Percentiles rank a stretch among this genome's conserved stretches.
These are phyloP conservation scores for Zygosaccharomyces lentus DNA, from an alignment of 805 yeast species.

Conservation along the genomic window DNA sequence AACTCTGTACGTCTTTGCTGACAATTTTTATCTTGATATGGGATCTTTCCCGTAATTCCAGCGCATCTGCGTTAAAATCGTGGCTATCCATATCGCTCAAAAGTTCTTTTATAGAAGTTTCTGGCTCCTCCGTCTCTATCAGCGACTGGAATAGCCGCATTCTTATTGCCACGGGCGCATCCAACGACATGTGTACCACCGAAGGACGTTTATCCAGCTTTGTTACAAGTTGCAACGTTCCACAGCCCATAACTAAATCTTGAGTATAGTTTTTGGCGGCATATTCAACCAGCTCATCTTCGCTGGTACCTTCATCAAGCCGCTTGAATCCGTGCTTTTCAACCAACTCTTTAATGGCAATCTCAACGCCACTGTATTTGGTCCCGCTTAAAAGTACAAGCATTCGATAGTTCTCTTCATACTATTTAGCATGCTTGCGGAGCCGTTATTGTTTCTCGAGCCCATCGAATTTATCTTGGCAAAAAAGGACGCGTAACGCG, in stretches of 20 bases:
- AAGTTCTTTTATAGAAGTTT: slow-evolving; percentile 36
- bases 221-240: slow-evolving; percentile 41
- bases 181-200: slow-evolving; percentile 72
- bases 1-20: slow-evolving; percentile 1
- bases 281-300: slow-evolving; percentile 48
- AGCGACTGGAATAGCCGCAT: slow-evolving; percentile 19
- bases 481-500: neutral
- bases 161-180: slow-evolving; percentile 61
- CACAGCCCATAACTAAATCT: slow-evolving; percentile 54
- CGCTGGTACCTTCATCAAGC: slow-evolving; percentile 11
- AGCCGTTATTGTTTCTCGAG: neutral
- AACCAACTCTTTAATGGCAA: slow-evolving; percentile 17
- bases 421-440: neutral
- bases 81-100: slow-evolving; percentile 32
- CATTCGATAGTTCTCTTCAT: slow-evolving; percentile 12
- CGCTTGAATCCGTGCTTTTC: slow-evolving; percentile 20
- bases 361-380: slow-evolving; percentile 23
- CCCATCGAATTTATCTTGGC: neutral
- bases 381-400: slow-evolving; percentile 31
- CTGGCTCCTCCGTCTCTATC: slow-evolving; percentile 7
- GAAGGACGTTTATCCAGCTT: slow-evolving; percentile 67
- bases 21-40: slow-evolving; percentile 24
- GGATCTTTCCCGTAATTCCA: slow-evolving; percentile 24
- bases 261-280: slow-evolving; percentile 66
- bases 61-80: slow-evolving; percentile 18